Evolutionary conservation across 2,329 filamentous ascomycete species (phyloP).

Genomic region (Tolypocladium endophyticum): DNA sequence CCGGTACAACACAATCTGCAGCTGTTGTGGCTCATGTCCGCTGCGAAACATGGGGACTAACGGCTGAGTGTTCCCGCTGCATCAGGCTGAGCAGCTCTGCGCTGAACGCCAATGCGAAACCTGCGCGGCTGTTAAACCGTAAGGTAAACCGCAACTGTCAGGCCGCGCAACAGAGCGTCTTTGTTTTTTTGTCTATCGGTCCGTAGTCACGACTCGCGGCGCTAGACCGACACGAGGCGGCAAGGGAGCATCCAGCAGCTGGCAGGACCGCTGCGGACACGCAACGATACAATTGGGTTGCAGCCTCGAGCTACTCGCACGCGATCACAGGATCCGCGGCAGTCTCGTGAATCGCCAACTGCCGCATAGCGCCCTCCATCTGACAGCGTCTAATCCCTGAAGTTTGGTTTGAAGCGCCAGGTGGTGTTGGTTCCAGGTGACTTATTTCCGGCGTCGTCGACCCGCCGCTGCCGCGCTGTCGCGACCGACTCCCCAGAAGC

Average conservation of each 20-base stretch:
- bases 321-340: neutral
- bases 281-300: neutral
- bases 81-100: neutral
- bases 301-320: neutral
- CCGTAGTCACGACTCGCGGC: neutral
- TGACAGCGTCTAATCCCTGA: neutral
- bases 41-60: too few species aligned
- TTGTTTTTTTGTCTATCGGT: neutral
- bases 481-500: neutral
- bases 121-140: neutral
- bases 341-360: neutral
- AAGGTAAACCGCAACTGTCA: too few species aligned
- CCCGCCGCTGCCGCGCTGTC: neutral
- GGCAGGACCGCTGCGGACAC: neutral
- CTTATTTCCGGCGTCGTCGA: neutral
- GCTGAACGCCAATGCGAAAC: neutral
- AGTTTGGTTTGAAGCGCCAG: too few species aligned
- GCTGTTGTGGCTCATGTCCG: neutral
- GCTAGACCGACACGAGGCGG: neutral
- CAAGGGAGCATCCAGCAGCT: neutral
- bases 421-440: neutral
- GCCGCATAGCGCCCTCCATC: neutral
- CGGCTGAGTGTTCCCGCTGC: neutral
- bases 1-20: neutral
- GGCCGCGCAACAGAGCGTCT: neutral